Evolutionary conservation across 2,329 filamentous ascomycete species (phyloP), one percentile per base, ranked within the genome.

Genomic region (Aspergillus uvarum): DNA sequence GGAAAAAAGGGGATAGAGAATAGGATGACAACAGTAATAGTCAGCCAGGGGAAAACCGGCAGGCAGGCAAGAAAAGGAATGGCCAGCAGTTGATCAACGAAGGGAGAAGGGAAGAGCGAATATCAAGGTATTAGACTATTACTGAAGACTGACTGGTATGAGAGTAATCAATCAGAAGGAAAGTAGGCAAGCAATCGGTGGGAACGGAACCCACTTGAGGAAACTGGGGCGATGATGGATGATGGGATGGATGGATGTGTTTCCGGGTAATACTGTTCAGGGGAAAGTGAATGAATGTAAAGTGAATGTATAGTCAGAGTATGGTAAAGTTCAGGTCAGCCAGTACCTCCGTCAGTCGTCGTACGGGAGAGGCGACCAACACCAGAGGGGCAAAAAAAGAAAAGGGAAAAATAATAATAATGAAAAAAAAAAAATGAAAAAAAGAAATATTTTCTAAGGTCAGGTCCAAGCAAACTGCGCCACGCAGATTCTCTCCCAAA

Each of bases 401-500:
- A 29, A 6, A 51, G n/a, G 5, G 14, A 24, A 47, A 55, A 53
- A 35, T 51, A 54, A 51, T 6, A n/a, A 52, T 52, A 47, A 56
- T 56, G 50, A 61, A 51, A 31, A 38, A 32, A 51, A 19, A 38
- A 44, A 10, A 51, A n/a, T 4, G 14, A 24, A 47, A 55, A 53
- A 35, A 54, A 54, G 35, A 8, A n/a, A 55, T 51, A 47, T 4
- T 4, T 51, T 47, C 48, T 44, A 53, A 31, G 35, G 38, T 54
- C 51, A 47, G 42, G 47, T 49, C 47, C 56, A 59, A 52, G 59
- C 55, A 51, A 47, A 59, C 61, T 63, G 61, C 61, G 61, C 61
- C 61, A 63, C 61, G 60, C 56, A 55, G 59, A 24, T 51, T 47
- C n/a, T 50, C 54, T 54, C n/a, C 26, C n/a, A n/a, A 47, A 32